These are phyloP conservation scores for Nectriaceae sp. DNA, from an alignment of 2,329 filamentous ascomycete genomes.

Conservation along the genomic window DNA sequence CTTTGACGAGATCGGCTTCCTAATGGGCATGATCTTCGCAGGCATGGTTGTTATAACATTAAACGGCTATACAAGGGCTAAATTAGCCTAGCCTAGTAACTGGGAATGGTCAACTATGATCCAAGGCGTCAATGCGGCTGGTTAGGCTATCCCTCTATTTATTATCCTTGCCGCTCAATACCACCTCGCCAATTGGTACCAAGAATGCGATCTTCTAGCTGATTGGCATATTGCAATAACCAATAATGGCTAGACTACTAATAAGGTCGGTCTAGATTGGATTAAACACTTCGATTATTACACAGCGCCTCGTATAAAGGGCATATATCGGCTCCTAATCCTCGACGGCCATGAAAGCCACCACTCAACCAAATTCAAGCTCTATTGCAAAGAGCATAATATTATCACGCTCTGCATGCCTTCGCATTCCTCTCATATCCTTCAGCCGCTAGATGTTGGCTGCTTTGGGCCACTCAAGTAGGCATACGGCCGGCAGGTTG, in stretches of 20 bases:
- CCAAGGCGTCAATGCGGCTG: slow-evolving; percentile 6
- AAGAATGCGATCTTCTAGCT: slow-evolving; percentile 22
- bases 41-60: slow-evolving; percentile 1
- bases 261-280: slow-evolving; percentile 36
- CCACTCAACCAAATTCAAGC: no score
- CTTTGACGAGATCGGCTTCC: slow-evolving; percentile 18
- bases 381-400: no score
- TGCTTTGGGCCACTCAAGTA: no score
- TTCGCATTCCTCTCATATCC: slow-evolving; percentile 16
- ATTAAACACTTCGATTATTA: slow-evolving; percentile 37
- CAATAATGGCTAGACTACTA: slow-evolving; percentile 36
- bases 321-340: slow-evolving; percentile 31
- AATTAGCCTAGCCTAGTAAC: slow-evolving; percentile 9
- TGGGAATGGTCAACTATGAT: slow-evolving; percentile 13
- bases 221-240: slow-evolving; percentile 31
- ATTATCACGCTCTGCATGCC: no score
- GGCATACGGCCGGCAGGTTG: slow-evolving; percentile 6
- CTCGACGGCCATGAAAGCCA: no score
- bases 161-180: slow-evolving; percentile 13
- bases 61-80: slow-evolving; percentile 1
- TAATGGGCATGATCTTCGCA: no score
- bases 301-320: slow-evolving; percentile 23
- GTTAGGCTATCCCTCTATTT: slow-evolving; percentile 6
- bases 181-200: slow-evolving; percentile 16
- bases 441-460: slow-evolving; percentile 7